Evolutionary conservation across 495 filamentous ascomycete genomes (phyloP).

Genomic region (Choiromyces venosus): DNA sequence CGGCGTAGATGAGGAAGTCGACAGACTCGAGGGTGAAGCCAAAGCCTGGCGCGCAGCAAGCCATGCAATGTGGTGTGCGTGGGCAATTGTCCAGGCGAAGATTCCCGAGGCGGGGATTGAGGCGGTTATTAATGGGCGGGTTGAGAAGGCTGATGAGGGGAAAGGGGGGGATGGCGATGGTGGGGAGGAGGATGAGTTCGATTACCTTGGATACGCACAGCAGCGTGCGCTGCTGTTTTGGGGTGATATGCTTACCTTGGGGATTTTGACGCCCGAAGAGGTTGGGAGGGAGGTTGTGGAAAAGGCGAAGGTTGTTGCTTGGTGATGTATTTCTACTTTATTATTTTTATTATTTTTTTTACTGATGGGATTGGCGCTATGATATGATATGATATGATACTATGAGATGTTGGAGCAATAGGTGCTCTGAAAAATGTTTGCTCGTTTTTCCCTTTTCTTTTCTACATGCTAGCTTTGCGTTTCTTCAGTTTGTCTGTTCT

Average conservation of each 20-base stretch:
- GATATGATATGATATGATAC: not conserved
- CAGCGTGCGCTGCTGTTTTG: constrained; percentile 88
- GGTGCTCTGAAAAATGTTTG: not conserved
- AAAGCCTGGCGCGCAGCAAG: constrained; percentile 79
- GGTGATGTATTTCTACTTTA: not conserved
- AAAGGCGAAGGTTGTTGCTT: constrained; percentile 23
- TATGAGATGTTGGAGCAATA: not conserved
- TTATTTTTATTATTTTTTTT: not conserved
- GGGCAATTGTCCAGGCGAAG: constrained; percentile 94
- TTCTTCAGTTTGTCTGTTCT: too few species aligned
- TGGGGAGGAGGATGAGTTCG: constrained; percentile 65
- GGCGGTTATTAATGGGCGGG: constrained; percentile 15
- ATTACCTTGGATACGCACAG: constrained; percentile 87
- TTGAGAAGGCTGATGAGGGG: not conserved
- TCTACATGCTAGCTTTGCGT: not conserved
- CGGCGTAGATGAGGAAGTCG: constrained; percentile 57
- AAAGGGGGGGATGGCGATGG: constrained; percentile 47
- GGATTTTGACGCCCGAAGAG: constrained; percentile 60
- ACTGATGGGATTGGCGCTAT: not conserved
- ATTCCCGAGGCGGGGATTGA: constrained; percentile 40
- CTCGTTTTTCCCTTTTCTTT: not conserved
- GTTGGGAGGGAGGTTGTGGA: constrained; percentile 54
- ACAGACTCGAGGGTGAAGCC: constrained; percentile 67
- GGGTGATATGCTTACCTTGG: constrained; percentile 73
- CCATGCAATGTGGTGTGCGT: constrained; percentile 86